Conservation (phyloP, 768 basidiomycete species). For the Sarcodon sp. region DNA sequence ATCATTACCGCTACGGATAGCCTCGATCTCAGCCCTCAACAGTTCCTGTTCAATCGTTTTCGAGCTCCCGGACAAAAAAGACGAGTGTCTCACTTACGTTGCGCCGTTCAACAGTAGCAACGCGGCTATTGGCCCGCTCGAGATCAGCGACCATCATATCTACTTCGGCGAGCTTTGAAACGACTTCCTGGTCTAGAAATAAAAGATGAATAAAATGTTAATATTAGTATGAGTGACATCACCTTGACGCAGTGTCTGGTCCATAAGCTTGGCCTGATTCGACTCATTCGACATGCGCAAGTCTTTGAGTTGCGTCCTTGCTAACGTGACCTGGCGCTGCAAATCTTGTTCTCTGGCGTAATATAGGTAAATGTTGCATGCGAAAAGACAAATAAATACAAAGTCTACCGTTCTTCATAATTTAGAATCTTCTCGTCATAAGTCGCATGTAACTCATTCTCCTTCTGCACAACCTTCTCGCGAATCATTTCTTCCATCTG, state of each 20-base stretch:
- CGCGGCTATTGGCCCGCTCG: slow-evolving; percentile 88
- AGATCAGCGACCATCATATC: slow-evolving; percentile 94
- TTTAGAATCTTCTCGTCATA: slow-evolving; percentile 95
- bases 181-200: slow-evolving; percentile 73
- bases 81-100: slow-evolving; percentile 42
- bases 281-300: slow-evolving; percentile 85
- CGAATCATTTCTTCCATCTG: slow-evolving; percentile 93
- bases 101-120: slow-evolving; percentile 84
- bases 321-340: slow-evolving; percentile 80
- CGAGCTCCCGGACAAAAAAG: not conserved
- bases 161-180: slow-evolving; percentile 81
- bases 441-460: slow-evolving; percentile 92
- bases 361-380: not conserved
- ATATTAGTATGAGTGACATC: slow-evolving; percentile 3
- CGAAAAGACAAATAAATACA: not conserved
- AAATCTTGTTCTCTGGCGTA: slow-evolving; percentile 78
- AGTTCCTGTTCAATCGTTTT: slow-evolving; percentile 48
- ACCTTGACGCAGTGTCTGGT: slow-evolving; percentile 89
- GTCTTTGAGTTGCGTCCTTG: slow-evolving; percentile 82
- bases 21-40: slow-evolving; percentile 91
- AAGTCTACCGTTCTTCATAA: slow-evolving; percentile 81
- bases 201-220: not conserved
- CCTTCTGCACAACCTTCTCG: slow-evolving; percentile 83
- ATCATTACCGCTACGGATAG: slow-evolving; percentile 69
- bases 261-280: slow-evolving; percentile 84